These are phyloP conservation scores for Neofusicoccum sp. DNA, from an alignment of 2,329 filamentous ascomycete species.

Conservation along the genomic window DNA sequence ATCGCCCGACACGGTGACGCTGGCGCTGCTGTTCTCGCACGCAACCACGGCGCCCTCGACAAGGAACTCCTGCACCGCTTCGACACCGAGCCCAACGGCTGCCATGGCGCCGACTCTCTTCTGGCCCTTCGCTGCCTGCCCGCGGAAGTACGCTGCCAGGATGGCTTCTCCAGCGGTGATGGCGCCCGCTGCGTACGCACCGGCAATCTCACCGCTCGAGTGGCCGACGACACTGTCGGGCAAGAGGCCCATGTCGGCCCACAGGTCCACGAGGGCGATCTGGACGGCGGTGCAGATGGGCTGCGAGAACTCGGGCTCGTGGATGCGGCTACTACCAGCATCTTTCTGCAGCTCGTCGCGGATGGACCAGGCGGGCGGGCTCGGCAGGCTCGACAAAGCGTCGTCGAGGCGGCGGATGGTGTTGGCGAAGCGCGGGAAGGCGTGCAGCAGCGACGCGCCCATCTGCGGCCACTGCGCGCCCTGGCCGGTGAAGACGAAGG, in stretches of 20 bases:
- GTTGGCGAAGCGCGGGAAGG: neutral
- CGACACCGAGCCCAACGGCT: slow-evolving; percentile 1
- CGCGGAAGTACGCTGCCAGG: slow-evolving; percentile 19
- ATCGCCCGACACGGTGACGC: slow-evolving; percentile 32
- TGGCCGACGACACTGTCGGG: slow-evolving; percentile 20
- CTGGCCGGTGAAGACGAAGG: slow-evolving; percentile 23
- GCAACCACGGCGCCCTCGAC: slow-evolving; percentile 8
- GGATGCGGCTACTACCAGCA: neutral
- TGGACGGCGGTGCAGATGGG: slow-evolving; percentile 21
- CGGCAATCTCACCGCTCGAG: slow-evolving; percentile 23
- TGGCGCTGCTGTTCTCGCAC: slow-evolving; percentile 28
- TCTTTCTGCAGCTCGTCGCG: slow-evolving; percentile 20
- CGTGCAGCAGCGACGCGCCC: neutral
- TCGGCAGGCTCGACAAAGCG: neutral
- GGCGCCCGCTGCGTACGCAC: slow-evolving; percentile 17
- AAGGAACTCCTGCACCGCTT: slow-evolving; percentile 8
- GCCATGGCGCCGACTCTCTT: slow-evolving; percentile 15
- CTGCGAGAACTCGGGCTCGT: slow-evolving; percentile 22
- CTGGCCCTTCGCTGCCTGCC: slow-evolving; percentile 22
- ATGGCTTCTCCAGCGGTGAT: slow-evolving; percentile 13
- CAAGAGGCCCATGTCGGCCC: neutral
- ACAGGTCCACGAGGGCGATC: slow-evolving; percentile 17
- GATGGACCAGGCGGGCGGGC: neutral
- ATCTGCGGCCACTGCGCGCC: slow-evolving; percentile 15
- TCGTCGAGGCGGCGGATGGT: neutral